Conservation (phyloP, 805 yeast genomes). For the Lachancea nothofagi region DNA sequence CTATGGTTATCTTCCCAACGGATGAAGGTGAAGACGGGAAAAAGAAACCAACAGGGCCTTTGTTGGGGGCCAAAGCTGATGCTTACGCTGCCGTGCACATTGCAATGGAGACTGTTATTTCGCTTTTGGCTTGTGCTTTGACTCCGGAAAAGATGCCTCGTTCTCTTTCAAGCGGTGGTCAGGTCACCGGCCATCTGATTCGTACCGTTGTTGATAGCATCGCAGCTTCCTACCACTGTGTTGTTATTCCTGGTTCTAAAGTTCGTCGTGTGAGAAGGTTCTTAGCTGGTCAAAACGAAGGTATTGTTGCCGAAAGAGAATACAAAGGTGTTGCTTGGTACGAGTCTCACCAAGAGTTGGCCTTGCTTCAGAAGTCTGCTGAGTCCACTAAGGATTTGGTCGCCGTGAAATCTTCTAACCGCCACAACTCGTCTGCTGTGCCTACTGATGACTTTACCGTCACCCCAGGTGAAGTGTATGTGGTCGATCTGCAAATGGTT, state of each 20-base stretch:
- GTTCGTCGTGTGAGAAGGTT: constrained; percentile 89
- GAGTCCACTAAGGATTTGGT: constrained; percentile 36
- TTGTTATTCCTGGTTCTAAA: constrained; percentile 86
- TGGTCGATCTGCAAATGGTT: constrained; percentile 76
- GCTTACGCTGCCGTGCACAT: constrained; percentile 83
- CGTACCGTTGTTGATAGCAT: constrained; percentile 77
- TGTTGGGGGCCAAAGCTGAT: constrained; percentile 81
- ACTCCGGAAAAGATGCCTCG: constrained; percentile 70
- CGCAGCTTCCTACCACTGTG: constrained; percentile 78
- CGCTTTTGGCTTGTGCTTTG: constrained; percentile 65
- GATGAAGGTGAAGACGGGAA: constrained; percentile 39
- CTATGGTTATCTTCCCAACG: constrained; percentile 75
- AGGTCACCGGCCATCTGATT: constrained; percentile 63
- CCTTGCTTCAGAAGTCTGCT: constrained; percentile 12
- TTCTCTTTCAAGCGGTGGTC: constrained; percentile 35
- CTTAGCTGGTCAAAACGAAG: constrained; percentile 93
- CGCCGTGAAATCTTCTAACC: constrained; percentile 34
- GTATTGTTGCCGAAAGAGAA: constrained; percentile 84
- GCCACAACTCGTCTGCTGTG: constrained; percentile 47
- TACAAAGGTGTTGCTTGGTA: constrained; percentile 90
- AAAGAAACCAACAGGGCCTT: constrained; percentile 64
- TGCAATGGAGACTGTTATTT: constrained; percentile 81
- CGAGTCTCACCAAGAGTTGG: constrained; percentile 71
- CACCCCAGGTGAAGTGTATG: constrained; percentile 77
- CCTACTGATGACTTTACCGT: constrained; percentile 74